Evolutionary conservation across 176 grass and related monocot species (phyloP).

Genomic region (Bonia amplexicaulis): DNA sequence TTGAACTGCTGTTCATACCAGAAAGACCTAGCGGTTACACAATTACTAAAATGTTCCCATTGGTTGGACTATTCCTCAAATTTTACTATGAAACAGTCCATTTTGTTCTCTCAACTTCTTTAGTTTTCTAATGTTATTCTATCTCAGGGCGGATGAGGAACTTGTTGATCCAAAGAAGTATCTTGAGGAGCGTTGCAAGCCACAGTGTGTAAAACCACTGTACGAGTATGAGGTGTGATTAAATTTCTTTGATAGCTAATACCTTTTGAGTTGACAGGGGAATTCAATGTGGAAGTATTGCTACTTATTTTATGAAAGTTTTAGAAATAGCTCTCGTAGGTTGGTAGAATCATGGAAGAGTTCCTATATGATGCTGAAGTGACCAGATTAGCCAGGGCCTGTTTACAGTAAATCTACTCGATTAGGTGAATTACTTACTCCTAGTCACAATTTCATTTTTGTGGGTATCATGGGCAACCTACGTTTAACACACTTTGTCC

Average conservation of each 20-base stretch:
- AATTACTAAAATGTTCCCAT: background rate
- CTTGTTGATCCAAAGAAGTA: slow-evolving; percentile 57
- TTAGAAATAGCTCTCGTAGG: background rate
- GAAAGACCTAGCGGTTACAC: background rate
- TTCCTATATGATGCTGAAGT: background rate
- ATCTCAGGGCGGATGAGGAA: slow-evolving; percentile 54
- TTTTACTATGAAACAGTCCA: background rate
- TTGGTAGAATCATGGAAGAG: background rate
- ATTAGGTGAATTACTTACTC: background rate
- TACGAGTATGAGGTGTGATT: slow-evolving; percentile 48
- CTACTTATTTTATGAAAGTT: background rate
- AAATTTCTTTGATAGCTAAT: background rate
- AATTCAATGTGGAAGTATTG: background rate
- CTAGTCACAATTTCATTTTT: background rate
- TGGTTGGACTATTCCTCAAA: background rate
- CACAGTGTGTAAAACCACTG: slow-evolving; percentile 58
- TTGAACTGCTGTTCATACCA: background rate
- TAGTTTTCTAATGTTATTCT: background rate
- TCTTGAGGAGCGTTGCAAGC: slow-evolving; percentile 66
- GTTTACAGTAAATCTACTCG: background rate
- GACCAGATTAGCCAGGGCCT: background rate
- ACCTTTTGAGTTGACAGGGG: background rate
- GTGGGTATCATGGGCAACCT: background rate
- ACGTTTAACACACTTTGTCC: background rate
- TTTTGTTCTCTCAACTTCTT: background rate